Conservation (phyloP, 768 basidiomycete species). For the Agaricus sinodeliciosus region DNA sequence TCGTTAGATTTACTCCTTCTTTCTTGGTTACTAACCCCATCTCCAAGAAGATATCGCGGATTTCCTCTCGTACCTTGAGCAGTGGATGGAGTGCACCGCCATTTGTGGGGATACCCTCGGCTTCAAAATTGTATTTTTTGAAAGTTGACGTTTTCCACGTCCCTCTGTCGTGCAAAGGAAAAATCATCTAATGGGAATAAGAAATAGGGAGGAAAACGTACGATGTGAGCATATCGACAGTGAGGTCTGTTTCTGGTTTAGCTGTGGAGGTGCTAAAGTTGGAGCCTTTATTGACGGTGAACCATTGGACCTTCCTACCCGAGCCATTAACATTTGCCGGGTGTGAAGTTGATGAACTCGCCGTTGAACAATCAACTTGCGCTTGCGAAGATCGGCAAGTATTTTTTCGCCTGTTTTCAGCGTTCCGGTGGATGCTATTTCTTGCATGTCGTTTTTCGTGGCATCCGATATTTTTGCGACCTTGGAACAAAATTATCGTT, state of each 20-base stretch:
- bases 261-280: slow-evolving; percentile 86
- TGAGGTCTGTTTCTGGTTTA: slow-evolving; percentile 95
- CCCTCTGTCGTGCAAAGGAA: slow-evolving; percentile 46
- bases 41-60: slow-evolving; percentile 95
- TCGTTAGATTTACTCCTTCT: neutral
- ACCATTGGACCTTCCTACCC: slow-evolving; percentile 91
- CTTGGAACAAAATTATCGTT: slow-evolving; percentile 29
- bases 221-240: slow-evolving; percentile 92
- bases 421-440: slow-evolving; percentile 68
- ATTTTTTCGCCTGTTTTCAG: slow-evolving; percentile 71
- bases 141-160: slow-evolving; percentile 90
- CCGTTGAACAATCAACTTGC: slow-evolving; percentile 85
- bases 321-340: slow-evolving; percentile 6
- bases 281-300: slow-evolving; percentile 77
- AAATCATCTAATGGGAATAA: slow-evolving; percentile 4
- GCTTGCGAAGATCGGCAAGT: slow-evolving; percentile 83
- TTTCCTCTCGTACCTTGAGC: slow-evolving; percentile 96
- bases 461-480: slow-evolving; percentile 59
- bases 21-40: slow-evolving; percentile 71
- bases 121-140: slow-evolving; percentile 99
- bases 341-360: slow-evolving; percentile 22
- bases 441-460: slow-evolving; percentile 68
- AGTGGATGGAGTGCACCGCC: slow-evolving; percentile 95
- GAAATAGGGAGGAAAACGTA: slow-evolving; percentile 30
- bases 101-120: slow-evolving; percentile 82